Base-by-base conservation (phyloP, 2,329 filamentous ascomycete species). In the Daldinia eschscholtzii region DNA sequence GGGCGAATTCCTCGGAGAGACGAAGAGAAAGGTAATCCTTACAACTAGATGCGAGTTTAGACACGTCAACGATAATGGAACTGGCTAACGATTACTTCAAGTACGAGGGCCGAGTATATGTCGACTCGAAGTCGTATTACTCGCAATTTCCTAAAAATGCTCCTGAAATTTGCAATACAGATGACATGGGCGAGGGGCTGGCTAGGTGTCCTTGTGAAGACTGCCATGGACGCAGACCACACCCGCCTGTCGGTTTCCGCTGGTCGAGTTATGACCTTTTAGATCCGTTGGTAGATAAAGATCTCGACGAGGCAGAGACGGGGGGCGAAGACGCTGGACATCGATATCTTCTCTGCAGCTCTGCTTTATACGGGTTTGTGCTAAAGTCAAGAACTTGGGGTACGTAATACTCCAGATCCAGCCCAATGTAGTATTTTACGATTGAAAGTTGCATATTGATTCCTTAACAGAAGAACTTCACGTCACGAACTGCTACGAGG, bases 321-420 rank as follows among this genome's bases (percentile, higher is more conserved):
- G 35, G 35, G 3, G 35, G 10, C 12, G 35, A 35, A 33, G 53
- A 57, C 18, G 13, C n/a, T 39, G 33, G 39, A 20, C 59, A 67
- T 59, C 42, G 64, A 13, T 67, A 59, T 37, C 52, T 67, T 30
- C 37, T 67, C 18, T 67, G 53, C 12, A 44, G 53, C 4, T 53
- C 46, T 13, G 23, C 37, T 9, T 9, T 67, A 5, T 42, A 57
- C 42, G 59, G 53, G 4, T 67, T 59, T 26, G 55, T 58, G 9
- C 41, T 67, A 6, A 67, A 63, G 44, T 41, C 64, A 3, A 44
- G 64, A 23, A 53, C 28, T 26, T 67, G 59, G 64, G 52, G 59
- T 63, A 63, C 13, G 64, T 46, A 37, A 4, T 13, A n/a, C n/a
- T 13, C 23, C n/a, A 52, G 57, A 13, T 12, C 12, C 12, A 39